These are phyloP conservation scores for Triangularia setosa DNA, from an alignment of 2,329 filamentous ascomycete species.

Conservation along the genomic window DNA sequence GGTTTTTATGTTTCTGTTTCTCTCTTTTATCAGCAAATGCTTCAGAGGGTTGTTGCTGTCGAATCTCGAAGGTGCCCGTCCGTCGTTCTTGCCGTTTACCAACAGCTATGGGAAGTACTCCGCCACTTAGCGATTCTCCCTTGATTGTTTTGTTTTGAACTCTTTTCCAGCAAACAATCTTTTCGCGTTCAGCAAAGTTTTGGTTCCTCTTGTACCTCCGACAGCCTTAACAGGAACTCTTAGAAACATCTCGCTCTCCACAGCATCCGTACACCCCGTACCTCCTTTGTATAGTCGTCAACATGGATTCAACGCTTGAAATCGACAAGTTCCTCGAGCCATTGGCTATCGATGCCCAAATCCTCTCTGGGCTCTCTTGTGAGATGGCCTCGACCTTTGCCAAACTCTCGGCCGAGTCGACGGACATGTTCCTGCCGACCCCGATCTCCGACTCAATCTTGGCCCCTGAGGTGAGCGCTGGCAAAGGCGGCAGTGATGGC, in stretches of 20 bases:
- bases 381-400: conserved; percentile 47
- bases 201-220: not conserved
- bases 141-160: not conserved
- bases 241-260: not conserved
- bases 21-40: not conserved
- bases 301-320: conserved; percentile 10
- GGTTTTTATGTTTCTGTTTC: not conserved
- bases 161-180: not conserved
- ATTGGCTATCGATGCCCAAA: conserved; percentile 45
- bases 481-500: conserved; percentile 30
- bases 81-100: not conserved
- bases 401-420: conserved; percentile 48
- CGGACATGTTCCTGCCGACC: conserved; percentile 56
- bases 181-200: not conserved
- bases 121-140: not conserved
- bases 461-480: conserved; percentile 34
- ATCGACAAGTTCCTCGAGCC: conserved; percentile 48
- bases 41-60: not conserved
- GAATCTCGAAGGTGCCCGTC: not conserved
- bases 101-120: not conserved
- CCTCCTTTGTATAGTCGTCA: not conserved
- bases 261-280: not conserved
- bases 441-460: conserved; percentile 59
- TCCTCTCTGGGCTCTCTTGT: conserved; percentile 44
- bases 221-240: not conserved